Percentiles rank a stretch among this genome's conserved stretches.
Evolutionary conservation across 345 rosid genomes (phyloP).

Genomic region (Triadica sebifera): DNA sequence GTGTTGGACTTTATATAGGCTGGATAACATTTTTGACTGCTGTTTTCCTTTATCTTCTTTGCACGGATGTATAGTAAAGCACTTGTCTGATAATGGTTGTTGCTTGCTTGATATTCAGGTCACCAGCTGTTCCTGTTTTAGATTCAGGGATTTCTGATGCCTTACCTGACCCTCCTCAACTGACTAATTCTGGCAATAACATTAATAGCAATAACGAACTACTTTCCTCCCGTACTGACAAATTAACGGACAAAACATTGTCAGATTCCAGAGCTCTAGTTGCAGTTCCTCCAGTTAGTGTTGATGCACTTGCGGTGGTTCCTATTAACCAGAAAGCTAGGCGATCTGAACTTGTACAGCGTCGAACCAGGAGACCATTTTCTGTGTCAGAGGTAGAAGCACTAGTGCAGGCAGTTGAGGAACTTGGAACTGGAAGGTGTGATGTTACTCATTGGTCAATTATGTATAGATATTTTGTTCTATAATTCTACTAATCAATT

Average conservation of each 20-base stretch:
- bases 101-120: constrained; percentile 43
- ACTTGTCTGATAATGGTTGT: neutral
- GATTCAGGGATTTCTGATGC: constrained; percentile 41
- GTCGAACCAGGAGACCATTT: constrained; percentile 96
- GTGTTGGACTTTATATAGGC: neutral
- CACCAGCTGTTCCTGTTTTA: constrained; percentile 33
- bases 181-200: constrained; percentile 27
- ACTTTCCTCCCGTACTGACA: constrained; percentile 40
- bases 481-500: neutral
- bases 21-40: neutral
- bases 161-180: constrained; percentile 34
- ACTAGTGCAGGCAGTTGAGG: constrained; percentile 83
- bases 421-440: constrained; percentile 94
- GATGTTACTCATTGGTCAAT: constrained; percentile 7
- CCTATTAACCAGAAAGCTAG: constrained; percentile 62
- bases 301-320: constrained; percentile 60
- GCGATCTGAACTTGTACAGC: constrained; percentile 75
- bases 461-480: neutral
- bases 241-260: constrained; percentile 42
- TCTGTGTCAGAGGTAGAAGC: constrained; percentile 96
- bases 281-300: constrained; percentile 48
- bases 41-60: neutral
- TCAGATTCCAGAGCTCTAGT: constrained; percentile 72
- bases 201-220: constrained; percentile 46
- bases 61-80: too few species aligned